Base-by-base conservation (phyloP, 352 stramenopile genomes). In the Globisporangium rhizosaccharum region DNA sequence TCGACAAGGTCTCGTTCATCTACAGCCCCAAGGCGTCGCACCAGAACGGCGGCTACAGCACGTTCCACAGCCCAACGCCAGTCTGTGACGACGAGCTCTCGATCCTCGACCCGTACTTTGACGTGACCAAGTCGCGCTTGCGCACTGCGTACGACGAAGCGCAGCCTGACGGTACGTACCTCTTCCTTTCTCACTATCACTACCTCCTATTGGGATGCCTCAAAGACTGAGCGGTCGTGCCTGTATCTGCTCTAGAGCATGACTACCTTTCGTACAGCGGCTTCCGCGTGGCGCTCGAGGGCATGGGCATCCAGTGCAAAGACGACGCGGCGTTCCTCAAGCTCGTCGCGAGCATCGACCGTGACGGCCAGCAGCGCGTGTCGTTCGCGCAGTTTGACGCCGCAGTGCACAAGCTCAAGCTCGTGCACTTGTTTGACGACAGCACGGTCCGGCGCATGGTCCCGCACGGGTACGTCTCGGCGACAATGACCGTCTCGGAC, bases 401-500 rank as follows among this genome's bases (percentile, higher is more conserved):
- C 2, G 80, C 84, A 0, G 82, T 96, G 39, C 84, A 94, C 70
- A 88, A 84, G 49, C 76, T 96, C 56, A 96, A 96, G 67, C 66
- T 96, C 39, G 84, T 91, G 61, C 85, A 94, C 51, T 71, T 94
- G 57, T 92, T 96, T 53, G 84, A 90, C n/a, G 79, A 90, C 51
- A 49, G 59, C 41, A 85, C 82, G 0, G 70, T 93, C 48, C 61
- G 68, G 3, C 73, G 78, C 39, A 83, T 91, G 71, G 80, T 71
- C 23, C 70, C 76, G 2, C 51, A 45, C 2, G 74, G 71, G 2
- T 88, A 93, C 42, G 54, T 71, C 23, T 68, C 83, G 18, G 79
- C 78, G 11, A 71, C 62, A 3, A 76, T 96, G 56, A 84, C 76
- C 1, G 82, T 93, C 11, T 86, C 75, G 26, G 86, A 96, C 56